A percentile compares a stretch with the other conserved stretches of the same genome.
Evolutionary conservation across 2,329 filamentous ascomycete genomes (phyloP).

Genomic region (Cordyceps sp.): DNA sequence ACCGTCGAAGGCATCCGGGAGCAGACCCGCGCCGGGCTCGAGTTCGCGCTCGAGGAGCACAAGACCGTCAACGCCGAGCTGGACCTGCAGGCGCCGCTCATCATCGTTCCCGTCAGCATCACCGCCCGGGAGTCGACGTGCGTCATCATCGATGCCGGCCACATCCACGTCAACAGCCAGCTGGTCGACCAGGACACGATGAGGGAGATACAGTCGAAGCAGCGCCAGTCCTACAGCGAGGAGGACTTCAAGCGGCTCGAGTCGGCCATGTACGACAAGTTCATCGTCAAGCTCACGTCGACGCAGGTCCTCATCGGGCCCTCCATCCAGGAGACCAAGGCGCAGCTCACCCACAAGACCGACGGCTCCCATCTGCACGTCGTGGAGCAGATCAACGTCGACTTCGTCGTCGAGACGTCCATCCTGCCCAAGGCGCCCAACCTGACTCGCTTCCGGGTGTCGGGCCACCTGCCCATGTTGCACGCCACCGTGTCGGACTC

Average conservation of each 20-base stretch:
- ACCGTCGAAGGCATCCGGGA: constrained; percentile 91
- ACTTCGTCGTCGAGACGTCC: constrained; percentile 89
- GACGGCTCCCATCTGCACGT: constrained; percentile 65
- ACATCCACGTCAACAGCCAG: constrained; percentile 86
- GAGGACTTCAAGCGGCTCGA: constrained; percentile 80
- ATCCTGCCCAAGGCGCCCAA: constrained; percentile 95
- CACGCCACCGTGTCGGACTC: constrained; percentile 85
- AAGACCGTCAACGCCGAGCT: constrained; percentile 95
- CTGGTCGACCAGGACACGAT: constrained; percentile 84
- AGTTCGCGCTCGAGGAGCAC: constrained; percentile 94
- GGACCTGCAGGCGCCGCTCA: constrained; percentile 86
- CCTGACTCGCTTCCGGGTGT: constrained; percentile 78
- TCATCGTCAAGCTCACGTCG: constrained; percentile 79
- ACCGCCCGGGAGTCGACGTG: constrained; percentile 67
- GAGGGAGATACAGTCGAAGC: constrained; percentile 78
- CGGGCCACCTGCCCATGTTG: constrained; percentile 78
- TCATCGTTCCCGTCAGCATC: constrained; percentile 91
- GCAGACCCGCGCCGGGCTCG: constrained; percentile 86
- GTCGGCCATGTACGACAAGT: constrained; percentile 94
- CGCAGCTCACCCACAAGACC: constrained; percentile 54
- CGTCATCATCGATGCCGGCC: constrained; percentile 88
- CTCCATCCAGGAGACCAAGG: constrained; percentile 77
- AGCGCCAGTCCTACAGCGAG: constrained; percentile 72
- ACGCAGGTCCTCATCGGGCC: constrained; percentile 93
- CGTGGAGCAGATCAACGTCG: constrained; percentile 92